Conservation (phyloP, 192 early-diverging fungal genomes). For the Entrophospora sp. region DNA sequence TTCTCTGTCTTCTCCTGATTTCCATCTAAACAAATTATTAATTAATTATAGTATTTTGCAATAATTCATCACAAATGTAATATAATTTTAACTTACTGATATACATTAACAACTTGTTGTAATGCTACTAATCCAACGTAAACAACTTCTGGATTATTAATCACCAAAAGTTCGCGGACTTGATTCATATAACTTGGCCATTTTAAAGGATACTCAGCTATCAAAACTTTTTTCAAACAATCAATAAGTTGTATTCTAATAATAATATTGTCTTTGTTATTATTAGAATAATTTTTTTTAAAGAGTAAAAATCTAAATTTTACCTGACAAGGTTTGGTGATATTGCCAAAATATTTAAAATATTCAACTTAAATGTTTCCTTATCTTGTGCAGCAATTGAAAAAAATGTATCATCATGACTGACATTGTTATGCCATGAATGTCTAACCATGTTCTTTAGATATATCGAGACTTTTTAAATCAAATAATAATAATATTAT, state of each 20-base stretch:
- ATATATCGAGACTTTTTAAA: constrained; percentile 58
- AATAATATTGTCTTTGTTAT: no score
- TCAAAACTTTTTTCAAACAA: constrained; percentile 66
- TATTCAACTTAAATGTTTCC: not conserved
- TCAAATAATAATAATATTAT: no score
- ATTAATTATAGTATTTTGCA: no score
- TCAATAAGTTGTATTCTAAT: constrained; percentile 65
- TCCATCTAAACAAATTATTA: constrained; percentile 63
- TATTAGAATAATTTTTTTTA: no score
- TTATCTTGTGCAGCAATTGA: constrained; percentile 1
- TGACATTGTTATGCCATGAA: constrained; percentile 51
- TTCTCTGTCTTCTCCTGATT: constrained; percentile 47
- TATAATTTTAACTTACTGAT: constrained; percentile 44
- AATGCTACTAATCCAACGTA: constrained; percentile 75
- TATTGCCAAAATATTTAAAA: constrained; percentile 16
- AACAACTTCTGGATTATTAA: constrained; percentile 55
- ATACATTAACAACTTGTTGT: constrained; percentile 71
- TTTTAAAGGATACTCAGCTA: constrained; percentile 65
- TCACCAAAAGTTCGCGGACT: constrained; percentile 52
- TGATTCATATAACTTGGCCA: constrained; percentile 75
- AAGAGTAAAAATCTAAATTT: no score
- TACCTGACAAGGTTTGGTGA: constrained; percentile 67
- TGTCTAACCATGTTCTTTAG: constrained; percentile 79
- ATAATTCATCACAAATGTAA: no score
- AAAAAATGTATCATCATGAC: not conserved